These are phyloP conservation scores for Psilocybe sp. DNA, from an alignment of 768 basidiomycete species.

Conservation along the genomic window DNA sequence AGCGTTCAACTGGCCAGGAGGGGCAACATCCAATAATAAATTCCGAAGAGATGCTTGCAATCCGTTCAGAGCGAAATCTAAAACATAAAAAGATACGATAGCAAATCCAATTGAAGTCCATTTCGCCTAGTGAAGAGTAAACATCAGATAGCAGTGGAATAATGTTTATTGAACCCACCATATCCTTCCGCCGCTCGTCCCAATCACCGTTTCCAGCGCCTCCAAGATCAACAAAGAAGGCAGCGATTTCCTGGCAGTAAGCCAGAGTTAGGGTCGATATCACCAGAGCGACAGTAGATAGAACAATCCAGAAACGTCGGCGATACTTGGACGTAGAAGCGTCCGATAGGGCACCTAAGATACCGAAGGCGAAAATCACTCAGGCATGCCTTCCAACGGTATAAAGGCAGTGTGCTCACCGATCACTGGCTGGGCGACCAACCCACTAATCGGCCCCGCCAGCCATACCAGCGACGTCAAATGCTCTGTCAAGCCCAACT, in stretches of 20 bases:
- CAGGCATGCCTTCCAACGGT: slow-evolving; percentile 6
- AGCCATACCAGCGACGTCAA: slow-evolving; percentile 95
- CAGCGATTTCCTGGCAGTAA: slow-evolving; percentile 74
- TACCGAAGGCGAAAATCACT: slow-evolving; percentile 25
- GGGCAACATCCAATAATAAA: slow-evolving; percentile 88
- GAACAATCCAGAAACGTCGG: slow-evolving; percentile 88
- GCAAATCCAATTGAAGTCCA: slow-evolving; percentile 82
- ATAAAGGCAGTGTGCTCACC: slow-evolving; percentile 48
- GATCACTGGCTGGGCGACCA: slow-evolving; percentile 96
- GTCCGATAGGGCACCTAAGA: slow-evolving; percentile 89
- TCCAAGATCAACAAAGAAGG: slow-evolving; percentile 72
- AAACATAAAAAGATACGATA: slow-evolving; percentile 84
- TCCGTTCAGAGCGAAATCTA: slow-evolving; percentile 98
- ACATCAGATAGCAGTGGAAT: background rate
- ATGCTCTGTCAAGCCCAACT: slow-evolving; percentile 72
- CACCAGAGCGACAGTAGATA: slow-evolving; percentile 81
- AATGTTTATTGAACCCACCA: slow-evolving; percentile 40
- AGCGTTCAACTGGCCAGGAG: slow-evolving; percentile 84
- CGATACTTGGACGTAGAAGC: slow-evolving; percentile 88
- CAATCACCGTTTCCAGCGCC: slow-evolving; percentile 79
- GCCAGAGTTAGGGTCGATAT: slow-evolving; percentile 78
- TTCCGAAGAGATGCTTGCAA: slow-evolving; percentile 90
- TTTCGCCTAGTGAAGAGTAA: slow-evolving; percentile 43
- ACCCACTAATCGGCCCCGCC: slow-evolving; percentile 90
- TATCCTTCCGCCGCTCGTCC: slow-evolving; percentile 70